Base-by-base conservation (phyloP, 768 basidiomycete genomes). In the Amanita rimosa region DNA sequence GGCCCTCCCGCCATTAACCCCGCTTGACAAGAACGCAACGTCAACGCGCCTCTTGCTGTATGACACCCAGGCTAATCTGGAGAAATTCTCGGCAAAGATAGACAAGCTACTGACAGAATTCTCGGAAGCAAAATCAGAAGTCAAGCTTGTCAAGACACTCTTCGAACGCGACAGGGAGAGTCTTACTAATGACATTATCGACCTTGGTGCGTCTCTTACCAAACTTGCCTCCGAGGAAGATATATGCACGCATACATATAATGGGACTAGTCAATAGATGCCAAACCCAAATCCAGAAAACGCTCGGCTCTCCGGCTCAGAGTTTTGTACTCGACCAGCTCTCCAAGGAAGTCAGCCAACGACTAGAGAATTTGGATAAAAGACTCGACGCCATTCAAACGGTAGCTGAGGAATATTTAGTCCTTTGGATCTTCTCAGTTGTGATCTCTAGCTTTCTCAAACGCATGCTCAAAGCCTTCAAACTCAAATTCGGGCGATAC, bases 31-130 rank as follows among this genome's bases (percentile, higher is more conserved):
- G 55, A 73, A 75, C 8, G 76, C 74, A 10, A 82, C 83, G 3
- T 83, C 85, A 5, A 81, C 81, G 65, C 76, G 84, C 35, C 72
- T 86, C 54, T 70, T 87, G 10, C 64, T 88, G 17, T 77, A 86
- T 54, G 85, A 87, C 58, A 85, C 83, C 0, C 83, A 85, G 49
- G 75, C 73, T 17, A 76, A 80, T 52, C 70, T 87, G 31, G 83
- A 88, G 62, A 75, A 67, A 55, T 86, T 87, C 51, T 75, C 80
- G 0, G 64, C 65, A 6, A 71, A 73, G 26, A 74, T 81, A 11
- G 78, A 75, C 37, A 62, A 63, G n/a, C 67, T 86, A 19, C 62
- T 76, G 1, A 60, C 61, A 9, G 69, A 65, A 27, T 68, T 83
- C 10, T 74, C 78, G 11, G 68, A 75, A 27, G 68, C 78, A 21